phyloP scores from a whole-genome alignment of 192 early-diverging fungal species.

The Backusella mclennaniae region DNA sequence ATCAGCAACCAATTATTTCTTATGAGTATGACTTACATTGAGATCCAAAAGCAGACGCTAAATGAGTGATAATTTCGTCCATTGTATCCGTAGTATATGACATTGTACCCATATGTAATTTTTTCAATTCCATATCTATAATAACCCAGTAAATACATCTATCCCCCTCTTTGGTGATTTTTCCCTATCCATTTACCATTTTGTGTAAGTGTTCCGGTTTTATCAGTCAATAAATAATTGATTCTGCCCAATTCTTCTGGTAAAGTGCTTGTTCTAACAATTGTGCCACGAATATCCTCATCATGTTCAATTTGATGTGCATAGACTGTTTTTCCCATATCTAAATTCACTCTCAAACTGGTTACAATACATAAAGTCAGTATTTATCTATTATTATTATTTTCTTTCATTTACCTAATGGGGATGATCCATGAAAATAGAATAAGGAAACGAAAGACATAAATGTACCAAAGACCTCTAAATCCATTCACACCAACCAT shows the following conservation, averaged over 20 bases:
- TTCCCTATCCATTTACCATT: conserved; percentile 58
- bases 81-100: conserved; percentile 87
- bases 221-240: conserved; percentile 91
- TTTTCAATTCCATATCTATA: conserved; percentile 94
- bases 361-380: background rate
- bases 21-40: conserved; percentile 14
- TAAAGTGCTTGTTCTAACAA: conserved; percentile 91
- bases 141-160: background rate
- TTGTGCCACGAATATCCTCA: conserved; percentile 75
- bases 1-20: conserved; percentile 6
- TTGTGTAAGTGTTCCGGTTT: conserved; percentile 93
- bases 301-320: conserved; percentile 88
- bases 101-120: conserved; percentile 95
- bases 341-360: conserved; percentile 88
- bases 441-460: conserved; percentile 91
- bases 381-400: background rate
- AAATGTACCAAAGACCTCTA: conserved; percentile 88
- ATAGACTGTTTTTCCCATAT: conserved; percentile 97
- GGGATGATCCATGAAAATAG: conserved; percentile 96
- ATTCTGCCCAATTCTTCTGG: conserved; percentile 95
- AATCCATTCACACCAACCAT: conserved; percentile 93
- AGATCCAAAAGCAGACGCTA: conserved; percentile 53
- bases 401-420: conserved; percentile 56
- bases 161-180: background rate
- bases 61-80: conserved; percentile 78